A percentile compares a stretch with the other conserved stretches of the same genome.
These are phyloP conservation scores for Quercus wislizeni DNA, from an alignment of 306 rosid genomes.

Conservation along the genomic window DNA sequence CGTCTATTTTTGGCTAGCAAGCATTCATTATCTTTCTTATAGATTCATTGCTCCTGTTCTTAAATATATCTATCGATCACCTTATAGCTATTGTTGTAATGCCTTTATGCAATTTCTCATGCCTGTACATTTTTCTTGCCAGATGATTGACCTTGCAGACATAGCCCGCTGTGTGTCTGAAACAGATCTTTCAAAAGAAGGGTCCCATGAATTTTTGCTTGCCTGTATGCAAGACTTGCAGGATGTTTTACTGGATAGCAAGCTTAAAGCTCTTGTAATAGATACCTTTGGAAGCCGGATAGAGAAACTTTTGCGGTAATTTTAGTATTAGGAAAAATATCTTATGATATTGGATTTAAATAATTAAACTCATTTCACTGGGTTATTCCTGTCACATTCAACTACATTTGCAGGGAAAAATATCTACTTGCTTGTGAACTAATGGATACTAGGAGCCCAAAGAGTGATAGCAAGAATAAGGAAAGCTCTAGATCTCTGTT, in stretches of 20 bases:
- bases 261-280: slow-evolving; percentile 8
- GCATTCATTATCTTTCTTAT: background rate
- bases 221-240: slow-evolving; percentile 1
- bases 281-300: slow-evolving; percentile 7
- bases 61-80: background rate
- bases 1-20: background rate
- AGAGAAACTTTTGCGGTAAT: slow-evolving; percentile 4
- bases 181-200: slow-evolving; percentile 5
- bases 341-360: background rate
- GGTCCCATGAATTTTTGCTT: background rate
- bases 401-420: slow-evolving; percentile 3
- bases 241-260: slow-evolving; percentile 3
- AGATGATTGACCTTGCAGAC: slow-evolving; percentile 2
- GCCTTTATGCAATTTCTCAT: background rate
- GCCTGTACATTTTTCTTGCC: background rate
- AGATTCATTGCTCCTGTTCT: background rate
- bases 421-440: slow-evolving; percentile 6
- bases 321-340: background rate
- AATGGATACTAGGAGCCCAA: slow-evolving; percentile 2
- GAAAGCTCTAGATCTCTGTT: background rate
- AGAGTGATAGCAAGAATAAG: slow-evolving; percentile 1
- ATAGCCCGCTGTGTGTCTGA: slow-evolving; percentile 3
- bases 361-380: background rate
- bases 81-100: background rate
- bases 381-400: background rate